Evolutionary conservation across 805 yeast genomes (phyloP), one percentile per base, ranked within the genome.

Genomic region (Candida insectalens): DNA sequence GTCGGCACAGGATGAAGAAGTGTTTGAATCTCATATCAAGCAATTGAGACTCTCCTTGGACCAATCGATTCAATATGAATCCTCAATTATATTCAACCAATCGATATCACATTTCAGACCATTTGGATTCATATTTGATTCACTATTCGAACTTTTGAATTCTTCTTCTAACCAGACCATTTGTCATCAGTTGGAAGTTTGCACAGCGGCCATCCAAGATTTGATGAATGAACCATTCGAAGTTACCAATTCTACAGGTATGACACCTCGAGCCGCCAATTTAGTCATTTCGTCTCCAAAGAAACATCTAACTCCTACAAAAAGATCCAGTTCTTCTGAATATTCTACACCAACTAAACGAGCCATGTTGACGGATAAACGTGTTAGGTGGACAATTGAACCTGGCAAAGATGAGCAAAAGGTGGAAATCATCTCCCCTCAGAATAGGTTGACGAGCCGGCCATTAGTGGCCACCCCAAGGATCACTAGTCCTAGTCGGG

Each of bases 61-160:
- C 27, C 65, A 60, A 33, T 77, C 77, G 25, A 61, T 78, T 5
- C 51, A 77, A 16, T 65, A 71, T 36, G 67, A 68, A 40, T 67
- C 83, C 1, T 69, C 81, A 0, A 53, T 71, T 4, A 52, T 74
- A 20, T 66, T 70, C 46, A 87, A 77, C 45, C 65, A 67, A 34
- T 47, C 35, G 36, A 19, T 40, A n/a, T 6, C 17, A 18, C 25
- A 29, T 5, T 13, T 9, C 12, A 18, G 20, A 8, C 30, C 30
- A 15, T 17, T 27, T 16, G 20, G 14, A 6, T 27, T 27, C 14
- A 18, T 17, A 16, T 27, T 16, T 27, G 19, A 27, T 7, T 27
- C 30, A 6, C 19, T 27, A 7, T 13, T 27, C 19, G 6, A 16
- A n/a, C 17, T 15, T 7, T 14, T 27, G 30, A 16, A 25, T n/a